A percentile compares a stretch with the other conserved stretches of the same genome.
These are phyloP conservation scores for Naganishia friedmannii DNA, from an alignment of 768 basidiomycete genomes.

Conservation along the genomic window DNA sequence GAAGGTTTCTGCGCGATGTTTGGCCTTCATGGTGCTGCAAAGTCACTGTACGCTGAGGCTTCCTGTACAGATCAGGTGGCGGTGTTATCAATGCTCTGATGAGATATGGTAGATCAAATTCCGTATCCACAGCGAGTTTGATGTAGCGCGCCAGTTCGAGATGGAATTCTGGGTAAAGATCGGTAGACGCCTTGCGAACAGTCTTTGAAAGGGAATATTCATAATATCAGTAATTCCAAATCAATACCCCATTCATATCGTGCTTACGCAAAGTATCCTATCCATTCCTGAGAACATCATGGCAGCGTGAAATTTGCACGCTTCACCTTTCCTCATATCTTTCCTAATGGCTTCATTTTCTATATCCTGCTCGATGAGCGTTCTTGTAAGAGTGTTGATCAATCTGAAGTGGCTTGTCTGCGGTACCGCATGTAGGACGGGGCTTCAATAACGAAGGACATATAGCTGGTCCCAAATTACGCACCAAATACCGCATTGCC, in stretches of 20 bases:
- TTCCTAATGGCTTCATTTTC: slow-evolving; percentile 60
- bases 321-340: slow-evolving; percentile 59
- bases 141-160: slow-evolving; percentile 90
- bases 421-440: not conserved
- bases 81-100: slow-evolving; percentile 23
- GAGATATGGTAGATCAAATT: slow-evolving; percentile 24
- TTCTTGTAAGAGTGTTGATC: slow-evolving; percentile 72
- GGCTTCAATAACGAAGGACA: slow-evolving; percentile 2
- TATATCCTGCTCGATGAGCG: slow-evolving; percentile 64
- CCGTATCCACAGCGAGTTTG: slow-evolving; percentile 15
- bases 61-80: slow-evolving; percentile 23
- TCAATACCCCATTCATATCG: too few species aligned
- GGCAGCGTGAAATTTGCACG: slow-evolving; percentile 77
- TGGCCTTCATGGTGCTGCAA: not conserved
- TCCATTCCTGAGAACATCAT: slow-evolving; percentile 89
- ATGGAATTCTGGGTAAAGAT: slow-evolving; percentile 91
- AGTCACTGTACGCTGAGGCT: not conserved
- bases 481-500: slow-evolving; percentile 89
- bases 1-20: not conserved
- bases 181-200: slow-evolving; percentile 86
- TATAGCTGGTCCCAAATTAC: slow-evolving; percentile 45
- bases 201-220: too few species aligned
- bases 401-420: slow-evolving; percentile 86
- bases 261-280: slow-evolving; percentile 75
- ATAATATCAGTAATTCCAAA: too few species aligned